Evolutionary conservation across 2,329 filamentous ascomycete genomes (phyloP).

Genomic region (Aureobasidium mangrovei): DNA sequence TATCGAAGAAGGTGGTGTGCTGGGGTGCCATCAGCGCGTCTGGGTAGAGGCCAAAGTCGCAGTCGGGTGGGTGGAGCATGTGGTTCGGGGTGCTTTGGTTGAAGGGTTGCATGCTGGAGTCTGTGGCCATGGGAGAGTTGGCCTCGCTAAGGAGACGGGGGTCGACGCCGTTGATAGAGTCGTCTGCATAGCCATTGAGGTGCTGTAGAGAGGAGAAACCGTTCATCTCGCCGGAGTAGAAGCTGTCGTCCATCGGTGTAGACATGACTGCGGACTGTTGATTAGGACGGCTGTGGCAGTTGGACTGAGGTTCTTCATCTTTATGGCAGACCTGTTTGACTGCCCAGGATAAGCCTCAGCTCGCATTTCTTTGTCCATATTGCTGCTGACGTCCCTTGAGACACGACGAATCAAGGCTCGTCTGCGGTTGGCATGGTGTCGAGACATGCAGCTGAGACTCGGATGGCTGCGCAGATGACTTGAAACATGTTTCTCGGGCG

Average conservation of each 20-base stretch:
- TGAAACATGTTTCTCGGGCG: neutral
- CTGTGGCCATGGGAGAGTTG: neutral
- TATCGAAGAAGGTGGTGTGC: neutral
- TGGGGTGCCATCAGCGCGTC: no score
- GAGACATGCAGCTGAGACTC: conserved; percentile 13
- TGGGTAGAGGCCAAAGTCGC: neutral
- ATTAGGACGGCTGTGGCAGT: neutral
- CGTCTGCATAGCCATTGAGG: neutral
- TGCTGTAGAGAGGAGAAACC: neutral
- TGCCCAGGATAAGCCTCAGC: neutral
- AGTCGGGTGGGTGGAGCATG: neutral
- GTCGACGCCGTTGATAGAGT: neutral
- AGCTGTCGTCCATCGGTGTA: neutral
- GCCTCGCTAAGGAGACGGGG: neutral
- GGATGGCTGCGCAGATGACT: neutral
- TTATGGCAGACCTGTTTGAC: neutral
- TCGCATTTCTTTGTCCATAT: conserved; percentile 9
- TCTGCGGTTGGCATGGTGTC: neutral
- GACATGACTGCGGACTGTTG: neutral
- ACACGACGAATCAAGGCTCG: neutral
- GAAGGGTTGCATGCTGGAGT: neutral
- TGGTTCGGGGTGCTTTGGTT: neutral
- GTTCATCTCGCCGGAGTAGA: neutral
- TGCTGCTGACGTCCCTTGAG: neutral
- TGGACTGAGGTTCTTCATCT: neutral